phyloP scores from a whole-genome alignment of 2,329 filamentous ascomycete species.

The Diaporthe capsici region DNA sequence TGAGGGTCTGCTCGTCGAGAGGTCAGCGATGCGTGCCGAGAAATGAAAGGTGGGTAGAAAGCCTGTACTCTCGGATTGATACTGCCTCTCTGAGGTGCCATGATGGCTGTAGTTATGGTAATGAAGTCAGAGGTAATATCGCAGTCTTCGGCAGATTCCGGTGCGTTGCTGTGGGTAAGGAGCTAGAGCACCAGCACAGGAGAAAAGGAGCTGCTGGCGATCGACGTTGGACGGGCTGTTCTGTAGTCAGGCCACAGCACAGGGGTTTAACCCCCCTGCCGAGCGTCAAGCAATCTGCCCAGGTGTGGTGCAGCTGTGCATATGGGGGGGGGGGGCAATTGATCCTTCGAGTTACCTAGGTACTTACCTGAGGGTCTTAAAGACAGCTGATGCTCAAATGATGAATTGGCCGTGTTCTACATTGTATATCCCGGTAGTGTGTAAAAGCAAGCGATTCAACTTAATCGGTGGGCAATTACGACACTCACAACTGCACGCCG shows the following conservation, averaged over 20 bases:
- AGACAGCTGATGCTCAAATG: not conserved
- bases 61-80: conserved; percentile 36
- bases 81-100: conserved; percentile 38
- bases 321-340: accelerated
- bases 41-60: not conserved
- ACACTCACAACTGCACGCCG: not conserved
- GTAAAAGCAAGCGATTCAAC: not conserved
- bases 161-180: not conserved
- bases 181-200: not conserved
- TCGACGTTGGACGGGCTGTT: not conserved
- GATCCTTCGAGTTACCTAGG: not conserved
- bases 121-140: not conserved
- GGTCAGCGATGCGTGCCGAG: not conserved
- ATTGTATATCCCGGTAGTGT: not conserved
- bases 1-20: conserved; percentile 30
- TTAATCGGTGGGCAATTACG: not conserved
- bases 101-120: not conserved
- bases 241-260: conserved; percentile 15
- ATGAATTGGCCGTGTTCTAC: not conserved
- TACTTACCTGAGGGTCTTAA: too few relatives aligned
- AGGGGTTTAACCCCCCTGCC: conserved; percentile 4
- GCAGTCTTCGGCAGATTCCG: not conserved
- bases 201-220: not conserved
- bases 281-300: not conserved
- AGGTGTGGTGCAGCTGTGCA: not conserved